A percentile compares a stretch with the other conserved stretches of the same genome.
Conservation (phyloP, 768 basidiomycete species). For the Podaxis sp. region DNA sequence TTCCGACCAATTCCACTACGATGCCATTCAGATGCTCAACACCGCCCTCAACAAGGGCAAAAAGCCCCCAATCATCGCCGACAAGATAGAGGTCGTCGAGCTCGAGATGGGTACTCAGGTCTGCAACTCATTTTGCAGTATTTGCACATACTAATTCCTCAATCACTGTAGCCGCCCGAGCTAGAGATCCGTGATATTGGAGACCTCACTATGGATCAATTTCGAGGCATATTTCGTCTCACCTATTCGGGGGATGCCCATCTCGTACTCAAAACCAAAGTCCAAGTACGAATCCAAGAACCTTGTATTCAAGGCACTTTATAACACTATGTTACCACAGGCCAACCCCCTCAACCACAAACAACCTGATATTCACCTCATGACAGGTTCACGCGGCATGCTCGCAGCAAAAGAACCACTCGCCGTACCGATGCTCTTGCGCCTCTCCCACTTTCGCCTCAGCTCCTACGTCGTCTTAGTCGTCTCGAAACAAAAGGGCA, state of each 20-base stretch:
- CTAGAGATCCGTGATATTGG: slow-evolving; percentile 97
- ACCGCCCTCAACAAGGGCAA: slow-evolving; percentile 96
- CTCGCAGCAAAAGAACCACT: slow-evolving; percentile 93
- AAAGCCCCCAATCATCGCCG: slow-evolving; percentile 97
- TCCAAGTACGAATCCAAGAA: slow-evolving; percentile 61
- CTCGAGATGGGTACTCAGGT: slow-evolving; percentile 99
- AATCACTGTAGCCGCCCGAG: slow-evolving; percentile 76
- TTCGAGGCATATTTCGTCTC: slow-evolving; percentile 93
- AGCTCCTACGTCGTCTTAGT: slow-evolving; percentile 97
- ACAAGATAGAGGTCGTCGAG: slow-evolving; percentile 96
- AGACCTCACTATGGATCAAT: slow-evolving; percentile 92
- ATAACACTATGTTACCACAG: slow-evolving; percentile 35
- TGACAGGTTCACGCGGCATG: slow-evolving; percentile 83
- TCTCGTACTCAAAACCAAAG: slow-evolving; percentile 85
- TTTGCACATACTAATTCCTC: slow-evolving; percentile 7
- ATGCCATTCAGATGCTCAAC: slow-evolving; percentile 96
- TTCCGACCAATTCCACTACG: slow-evolving; percentile 93
- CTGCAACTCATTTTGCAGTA: slow-evolving; percentile 20
- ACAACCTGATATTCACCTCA: slow-evolving; percentile 84
- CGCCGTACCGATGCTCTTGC: slow-evolving; percentile 96
- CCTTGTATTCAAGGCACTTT: background rate
- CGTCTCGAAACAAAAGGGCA: slow-evolving; percentile 96
- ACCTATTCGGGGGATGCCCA: slow-evolving; percentile 95
- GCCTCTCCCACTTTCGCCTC: slow-evolving; percentile 92
- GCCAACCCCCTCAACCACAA: slow-evolving; percentile 96